Evolutionary conservation across 129 eudicot genomes (phyloP).

Genomic region (Ambrosia artemisiifolia): DNA sequence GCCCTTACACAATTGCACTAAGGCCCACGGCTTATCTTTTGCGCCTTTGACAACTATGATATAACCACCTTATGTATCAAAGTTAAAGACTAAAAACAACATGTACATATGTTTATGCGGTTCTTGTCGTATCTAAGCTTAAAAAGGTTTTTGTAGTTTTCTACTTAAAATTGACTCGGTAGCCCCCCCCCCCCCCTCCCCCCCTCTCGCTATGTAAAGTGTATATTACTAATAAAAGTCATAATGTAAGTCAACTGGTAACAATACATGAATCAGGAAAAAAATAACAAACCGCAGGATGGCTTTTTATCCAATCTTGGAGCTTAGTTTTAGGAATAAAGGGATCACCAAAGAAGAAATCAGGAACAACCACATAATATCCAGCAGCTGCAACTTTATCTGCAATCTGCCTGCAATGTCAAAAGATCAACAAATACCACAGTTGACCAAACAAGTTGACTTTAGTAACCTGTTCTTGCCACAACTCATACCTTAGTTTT

Average conservation of each 20-base stretch:
- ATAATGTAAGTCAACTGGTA: not conserved
- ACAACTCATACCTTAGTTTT: conserved; percentile 33
- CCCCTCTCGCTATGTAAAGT: no score
- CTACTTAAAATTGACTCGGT: no score
- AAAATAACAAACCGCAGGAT: conserved; percentile 46
- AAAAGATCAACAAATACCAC: not conserved
- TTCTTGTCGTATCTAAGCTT: no score
- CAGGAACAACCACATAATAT: conserved; percentile 69
- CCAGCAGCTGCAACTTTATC: conserved; percentile 73
- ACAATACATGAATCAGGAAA: not conserved
- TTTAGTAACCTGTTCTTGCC: conserved; percentile 6
- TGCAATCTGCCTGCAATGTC: conserved; percentile 53
- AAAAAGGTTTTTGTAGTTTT: no score
- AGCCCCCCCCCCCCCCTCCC: no score
- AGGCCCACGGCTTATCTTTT: no score
- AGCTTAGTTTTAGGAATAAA: conserved; percentile 31
- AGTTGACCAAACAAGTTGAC: not conserved
- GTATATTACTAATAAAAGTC: not conserved
- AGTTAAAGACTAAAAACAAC: no score
- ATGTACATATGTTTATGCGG: no score
- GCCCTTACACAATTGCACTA: no score
- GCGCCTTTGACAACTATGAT: no score
- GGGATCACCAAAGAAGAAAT: conserved; percentile 61
- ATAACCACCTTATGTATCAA: no score
- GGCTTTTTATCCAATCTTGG: conserved; percentile 53